These are phyloP conservation scores for Entophlyctis luteolus DNA, from an alignment of 192 early-diverging fungal species.

Conservation along the genomic window DNA sequence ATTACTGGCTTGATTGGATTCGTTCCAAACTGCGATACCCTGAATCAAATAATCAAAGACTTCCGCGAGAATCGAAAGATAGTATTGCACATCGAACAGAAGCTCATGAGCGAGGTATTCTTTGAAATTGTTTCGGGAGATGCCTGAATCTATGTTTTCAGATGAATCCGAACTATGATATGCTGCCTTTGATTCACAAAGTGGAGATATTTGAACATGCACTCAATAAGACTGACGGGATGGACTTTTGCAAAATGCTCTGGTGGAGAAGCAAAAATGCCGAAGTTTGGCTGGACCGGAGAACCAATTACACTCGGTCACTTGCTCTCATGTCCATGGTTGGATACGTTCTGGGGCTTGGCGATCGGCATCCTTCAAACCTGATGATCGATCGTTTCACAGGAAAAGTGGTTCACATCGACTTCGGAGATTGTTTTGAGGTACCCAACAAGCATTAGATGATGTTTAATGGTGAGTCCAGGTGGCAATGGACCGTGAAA, in stretches of 20 bases:
- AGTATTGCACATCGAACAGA: constrained; percentile 72
- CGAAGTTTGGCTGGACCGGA: constrained; percentile 79
- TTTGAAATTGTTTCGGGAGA: neutral
- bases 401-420: constrained; percentile 86
- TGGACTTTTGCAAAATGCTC: constrained; percentile 76
- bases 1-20: constrained; percentile 83
- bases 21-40: constrained; percentile 72
- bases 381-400: constrained; percentile 75
- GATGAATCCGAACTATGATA: constrained; percentile 63
- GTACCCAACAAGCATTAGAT: constrained; percentile 26
- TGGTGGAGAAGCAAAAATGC: constrained; percentile 86
- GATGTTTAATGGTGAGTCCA: constrained; percentile 17
- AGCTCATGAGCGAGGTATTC: constrained; percentile 63
- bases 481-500: constrained; percentile 82
- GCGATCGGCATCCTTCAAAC: constrained; percentile 85
- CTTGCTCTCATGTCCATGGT: constrained; percentile 91
- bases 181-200: constrained; percentile 65
- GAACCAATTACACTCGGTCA: constrained; percentile 83
- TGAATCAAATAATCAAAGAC: constrained; percentile 68
- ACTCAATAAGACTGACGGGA: constrained; percentile 70
- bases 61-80: constrained; percentile 70
- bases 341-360: constrained; percentile 83
- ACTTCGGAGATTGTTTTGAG: constrained; percentile 93
- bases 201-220: constrained; percentile 84
- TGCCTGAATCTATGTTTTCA: constrained; percentile 23